Evolutionary conservation across 768 basidiomycete genomes (phyloP).

Genomic region (Gloeopeniophorella convolvens): DNA sequence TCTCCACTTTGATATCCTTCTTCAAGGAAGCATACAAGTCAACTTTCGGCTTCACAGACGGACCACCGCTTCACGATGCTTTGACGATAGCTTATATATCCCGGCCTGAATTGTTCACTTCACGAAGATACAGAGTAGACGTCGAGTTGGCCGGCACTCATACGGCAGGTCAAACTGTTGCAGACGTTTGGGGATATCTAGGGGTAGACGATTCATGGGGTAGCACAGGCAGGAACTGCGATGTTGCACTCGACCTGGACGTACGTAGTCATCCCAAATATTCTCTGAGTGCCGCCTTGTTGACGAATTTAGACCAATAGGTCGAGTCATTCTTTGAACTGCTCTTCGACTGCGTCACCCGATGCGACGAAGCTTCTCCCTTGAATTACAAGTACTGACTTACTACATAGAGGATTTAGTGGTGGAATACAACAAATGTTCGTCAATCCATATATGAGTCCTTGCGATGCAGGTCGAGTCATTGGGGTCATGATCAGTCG

Average conservation of each 20-base stretch:
- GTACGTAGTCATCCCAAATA: slow-evolving; percentile 37
- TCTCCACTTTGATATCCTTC: slow-evolving; percentile 68
- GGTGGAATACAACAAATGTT: background rate
- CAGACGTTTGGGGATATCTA: slow-evolving; percentile 66
- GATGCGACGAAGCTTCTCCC: slow-evolving; percentile 55
- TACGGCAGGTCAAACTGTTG: slow-evolving; percentile 71
- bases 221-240: slow-evolving; percentile 63
- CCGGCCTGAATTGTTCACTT: slow-evolving; percentile 56
- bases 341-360: slow-evolving; percentile 51
- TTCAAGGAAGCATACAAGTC: slow-evolving; percentile 68
- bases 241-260: slow-evolving; percentile 60
- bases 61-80: slow-evolving; percentile 85
- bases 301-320: slow-evolving; percentile 31
- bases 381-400: slow-evolving; percentile 35
- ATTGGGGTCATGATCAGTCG: slow-evolving; percentile 18
- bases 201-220: slow-evolving; percentile 67
- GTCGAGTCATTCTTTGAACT: slow-evolving; percentile 59
- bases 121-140: slow-evolving; percentile 68
- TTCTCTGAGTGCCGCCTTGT: background rate
- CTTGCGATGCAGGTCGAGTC: background rate
- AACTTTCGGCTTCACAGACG: slow-evolving; percentile 76
- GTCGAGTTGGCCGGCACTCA: slow-evolving; percentile 66
- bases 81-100: slow-evolving; percentile 75
- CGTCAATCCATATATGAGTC: background rate
- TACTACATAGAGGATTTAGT: background rate